Base-by-base conservation (phyloP, 1,139 yeast species). In the Diutina ranongensis region DNA sequence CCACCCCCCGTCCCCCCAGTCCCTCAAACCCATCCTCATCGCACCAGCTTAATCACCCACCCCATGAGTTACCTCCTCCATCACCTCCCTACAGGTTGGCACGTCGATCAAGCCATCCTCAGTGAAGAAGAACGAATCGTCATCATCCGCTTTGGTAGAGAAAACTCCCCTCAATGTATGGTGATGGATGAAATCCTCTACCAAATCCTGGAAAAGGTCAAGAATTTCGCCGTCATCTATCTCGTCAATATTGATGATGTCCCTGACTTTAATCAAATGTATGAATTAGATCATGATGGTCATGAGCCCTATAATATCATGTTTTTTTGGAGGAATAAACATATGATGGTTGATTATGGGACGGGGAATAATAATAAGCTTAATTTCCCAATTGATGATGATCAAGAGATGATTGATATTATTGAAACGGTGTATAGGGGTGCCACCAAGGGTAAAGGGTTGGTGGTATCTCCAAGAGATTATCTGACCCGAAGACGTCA, bases 301-400 rank as follows among this genome's bases (percentile, higher is more conserved):
- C 8, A n/a, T 57, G 97, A 87, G 53, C 94, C 95, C 28, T 79
- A 85, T 72, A 81, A 95, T 45, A 71, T 92, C 47, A 92, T 92
- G 97, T 89, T 92, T 59, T 92, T 92, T 61, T 87, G 76, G 64
- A 69, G 95, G 47, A 92, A 92, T 64, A 89, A 88, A 60, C 98
- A 92, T 61, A 89, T 94, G 95, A 79, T 89, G 87, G 86, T 96
- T 64, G 98, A 92, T 67, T 88, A 88, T 62, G 98, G 98, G 2
- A 92, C 98, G 0, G 99, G 99, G 40, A 87, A 92, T 59, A 92
- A 94, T 63, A 92, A 94, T 67, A 92, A 92, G 67, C 67, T 92
- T 65, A 88, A 88, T 58, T 92, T 92, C 63, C 57, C 63, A 46
- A 67, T 92, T 33, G 80, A 78, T 44, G 88, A 85, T 57, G 82